Evolutionary conservation across 495 filamentous ascomycete genomes (phyloP).

Genomic region (Pyrenula aspistea): DNA sequence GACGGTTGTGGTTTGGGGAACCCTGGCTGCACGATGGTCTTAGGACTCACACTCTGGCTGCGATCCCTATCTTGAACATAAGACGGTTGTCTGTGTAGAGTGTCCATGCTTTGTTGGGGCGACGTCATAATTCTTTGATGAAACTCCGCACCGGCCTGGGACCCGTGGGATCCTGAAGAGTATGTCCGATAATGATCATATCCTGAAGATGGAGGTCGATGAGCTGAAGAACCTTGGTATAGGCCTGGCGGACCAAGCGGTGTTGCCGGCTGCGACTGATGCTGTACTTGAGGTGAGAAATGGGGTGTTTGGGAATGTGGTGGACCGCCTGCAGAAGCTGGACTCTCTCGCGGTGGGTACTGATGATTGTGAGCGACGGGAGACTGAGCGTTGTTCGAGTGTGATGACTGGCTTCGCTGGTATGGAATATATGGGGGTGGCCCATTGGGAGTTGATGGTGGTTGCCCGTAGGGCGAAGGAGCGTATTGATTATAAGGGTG

Average conservation of each 20-base stretch:
- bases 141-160: slow-evolving; percentile 16
- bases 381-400: slow-evolving; percentile 30
- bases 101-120: slow-evolving; percentile 21
- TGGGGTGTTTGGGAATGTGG: slow-evolving; percentile 26
- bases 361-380: slow-evolving; percentile 21
- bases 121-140: slow-evolving; percentile 15
- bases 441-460: slow-evolving; percentile 9
- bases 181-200: slow-evolving; percentile 21
- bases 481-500: neutral
- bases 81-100: slow-evolving; percentile 13
- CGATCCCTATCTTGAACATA: slow-evolving; percentile 22
- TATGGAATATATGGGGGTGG: slow-evolving; percentile 18
- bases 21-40: slow-evolving; percentile 17
- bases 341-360: slow-evolving; percentile 25
- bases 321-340: slow-evolving; percentile 20
- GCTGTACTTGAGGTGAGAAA: slow-evolving; percentile 23
- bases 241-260: slow-evolving; percentile 32
- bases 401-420: slow-evolving; percentile 35
- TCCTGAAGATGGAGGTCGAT: slow-evolving; percentile 23
- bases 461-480: slow-evolving; percentile 19
- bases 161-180: slow-evolving; percentile 23
- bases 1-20: slow-evolving; percentile 19
- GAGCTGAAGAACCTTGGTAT: slow-evolving; percentile 23
- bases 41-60: slow-evolving; percentile 32
- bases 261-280: slow-evolving; percentile 32